A percentile compares a stretch with the other conserved stretches of the same genome.
phyloP scores from a whole-genome alignment of 192 early-diverging fungal species.

The Lunasporangiospora selenospora region DNA sequence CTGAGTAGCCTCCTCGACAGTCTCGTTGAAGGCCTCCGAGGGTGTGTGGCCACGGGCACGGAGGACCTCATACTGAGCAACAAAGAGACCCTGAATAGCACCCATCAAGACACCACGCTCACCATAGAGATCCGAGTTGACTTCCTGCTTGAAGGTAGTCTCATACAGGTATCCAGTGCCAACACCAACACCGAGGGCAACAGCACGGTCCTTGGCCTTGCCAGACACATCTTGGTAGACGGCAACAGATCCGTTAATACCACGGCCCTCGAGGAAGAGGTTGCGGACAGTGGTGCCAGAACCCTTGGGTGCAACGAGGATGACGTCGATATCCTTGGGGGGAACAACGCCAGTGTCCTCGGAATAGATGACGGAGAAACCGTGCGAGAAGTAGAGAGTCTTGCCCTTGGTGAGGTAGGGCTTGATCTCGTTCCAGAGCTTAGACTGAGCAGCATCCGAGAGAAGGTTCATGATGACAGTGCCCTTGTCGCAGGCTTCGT shows the following conservation, averaged over 20 bases:
- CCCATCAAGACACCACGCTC: constrained; percentile 99
- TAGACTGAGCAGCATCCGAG: constrained; percentile 95
- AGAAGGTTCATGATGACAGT: constrained; percentile 95
- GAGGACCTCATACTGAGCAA: constrained; percentile 97
- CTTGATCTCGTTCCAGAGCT: constrained; percentile 88
- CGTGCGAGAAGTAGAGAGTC: constrained; percentile 99
- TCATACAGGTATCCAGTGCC: constrained; percentile 98
- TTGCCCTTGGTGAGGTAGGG: constrained; percentile 94
- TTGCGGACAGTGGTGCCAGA: constrained; percentile 96
- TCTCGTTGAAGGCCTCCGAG: constrained; percentile 99
- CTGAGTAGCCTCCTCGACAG: constrained; percentile 99
- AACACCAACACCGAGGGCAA: constrained; percentile 93
- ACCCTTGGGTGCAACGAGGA: constrained; percentile 95
- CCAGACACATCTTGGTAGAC: constrained; percentile 95
- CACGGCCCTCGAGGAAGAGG: constrained; percentile 96
- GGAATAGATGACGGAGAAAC: constrained; percentile 94
- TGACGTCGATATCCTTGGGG: constrained; percentile 93
- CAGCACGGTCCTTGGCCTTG: constrained; percentile 91
- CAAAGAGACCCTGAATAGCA: constrained; percentile 96
- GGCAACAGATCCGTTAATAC: constrained; percentile 97
- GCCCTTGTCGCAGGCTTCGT: constrained; percentile 91
- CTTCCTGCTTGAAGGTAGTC: constrained; percentile 97
- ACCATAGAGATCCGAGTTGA: constrained; percentile 95
- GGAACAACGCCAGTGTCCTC: constrained; percentile 91
- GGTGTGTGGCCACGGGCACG: constrained; percentile 94